Base-by-base conservation (phyloP, 75 land plant species). In the Pinus albicaulis region DNA sequence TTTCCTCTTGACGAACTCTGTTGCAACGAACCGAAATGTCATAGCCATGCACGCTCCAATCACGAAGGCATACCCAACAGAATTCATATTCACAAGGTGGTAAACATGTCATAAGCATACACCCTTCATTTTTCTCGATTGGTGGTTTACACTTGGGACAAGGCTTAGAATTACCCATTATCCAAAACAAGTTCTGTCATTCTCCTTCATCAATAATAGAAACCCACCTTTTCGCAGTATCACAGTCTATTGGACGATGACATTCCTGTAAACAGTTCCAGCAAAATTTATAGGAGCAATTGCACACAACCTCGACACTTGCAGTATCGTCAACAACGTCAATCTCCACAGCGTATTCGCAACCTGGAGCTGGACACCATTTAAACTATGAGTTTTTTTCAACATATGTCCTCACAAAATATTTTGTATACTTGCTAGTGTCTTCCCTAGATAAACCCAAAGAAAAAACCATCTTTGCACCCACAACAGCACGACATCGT, bases 201-300 rank as follows among this genome's bases (percentile, higher is more conserved):
- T 28, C 31, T 1, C 1, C 31, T 28, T 1, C 31, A 1, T 1
- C 1, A 28, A 28, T 28, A 38, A 73, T 55, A 52, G 73, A 48
- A 73, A 59, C 23, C 61, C 61, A 94, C 75, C 87, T 94, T 34
- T 88, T 79, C 17, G 91, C 97, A 63, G 97, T 94, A 20, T 81
- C 25, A 81, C 94, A 94, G 59, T 94, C 97, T 7, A 94, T 90
- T 26, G 94, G 97, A 31, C 97, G 86, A 60, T 94, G 97, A 56
- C 92, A 94, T 80, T 94, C 98, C 82, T 94, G 92, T 15, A 88
- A 82, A 31, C 31, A 31, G 31, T 31, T 31, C 31, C 31, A 31
- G 31, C 31, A 31, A 31, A 31, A 31, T 31, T 81, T 81, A 79
- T 89, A 76, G 28, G 85, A 79, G 76, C 99, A 95, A 13, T 80